These are phyloP conservation scores for Colletotrichum scovillei DNA, from an alignment of 2,329 filamentous ascomycete genomes.

Conservation along the genomic window DNA sequence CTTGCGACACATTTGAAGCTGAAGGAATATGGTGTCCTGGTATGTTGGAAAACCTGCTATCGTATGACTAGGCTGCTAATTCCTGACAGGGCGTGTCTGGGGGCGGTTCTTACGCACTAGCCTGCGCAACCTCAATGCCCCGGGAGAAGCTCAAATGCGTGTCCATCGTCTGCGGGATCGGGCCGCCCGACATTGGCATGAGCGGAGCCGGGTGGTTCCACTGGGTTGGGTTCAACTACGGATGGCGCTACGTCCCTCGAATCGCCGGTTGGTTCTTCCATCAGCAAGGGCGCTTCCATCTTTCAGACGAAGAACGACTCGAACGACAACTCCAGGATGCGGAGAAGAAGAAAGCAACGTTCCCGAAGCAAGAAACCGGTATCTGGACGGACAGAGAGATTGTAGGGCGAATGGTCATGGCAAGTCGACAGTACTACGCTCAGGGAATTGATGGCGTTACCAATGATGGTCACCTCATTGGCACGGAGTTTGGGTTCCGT, in stretches of 20 bases:
- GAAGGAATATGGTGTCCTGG: conserved; percentile 26
- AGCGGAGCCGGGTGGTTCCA: conserved; percentile 33
- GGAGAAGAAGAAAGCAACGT: conserved; percentile 8
- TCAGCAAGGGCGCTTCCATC: conserved; percentile 1
- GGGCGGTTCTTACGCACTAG: conserved; percentile 39
- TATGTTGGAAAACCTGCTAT: not conserved
- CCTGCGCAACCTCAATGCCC: conserved; percentile 33
- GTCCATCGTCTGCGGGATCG: conserved; percentile 38
- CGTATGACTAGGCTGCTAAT: not conserved
- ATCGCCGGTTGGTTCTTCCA: conserved; percentile 28
- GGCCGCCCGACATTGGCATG: conserved; percentile 38
- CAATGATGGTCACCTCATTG: conserved; percentile 16
- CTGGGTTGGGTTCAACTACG: conserved; percentile 34
- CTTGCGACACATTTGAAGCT: conserved; percentile 29
- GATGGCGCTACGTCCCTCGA: conserved; percentile 31
- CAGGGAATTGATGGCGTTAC: conserved; percentile 31
- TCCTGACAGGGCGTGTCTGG: conserved; percentile 35
- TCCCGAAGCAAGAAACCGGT: conserved; percentile 6
- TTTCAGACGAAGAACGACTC: conserved; percentile 24
- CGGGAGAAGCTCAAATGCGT: conserved; percentile 33
- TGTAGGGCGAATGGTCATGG: conserved; percentile 22
- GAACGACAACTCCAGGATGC: conserved; percentile 15
- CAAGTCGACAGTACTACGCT: conserved; percentile 24
- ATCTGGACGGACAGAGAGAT: conserved; percentile 25
- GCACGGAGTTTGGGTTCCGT: conserved; percentile 31